Conservation (phyloP, 768 basidiomycete species). For the Suillus discolor region DNA sequence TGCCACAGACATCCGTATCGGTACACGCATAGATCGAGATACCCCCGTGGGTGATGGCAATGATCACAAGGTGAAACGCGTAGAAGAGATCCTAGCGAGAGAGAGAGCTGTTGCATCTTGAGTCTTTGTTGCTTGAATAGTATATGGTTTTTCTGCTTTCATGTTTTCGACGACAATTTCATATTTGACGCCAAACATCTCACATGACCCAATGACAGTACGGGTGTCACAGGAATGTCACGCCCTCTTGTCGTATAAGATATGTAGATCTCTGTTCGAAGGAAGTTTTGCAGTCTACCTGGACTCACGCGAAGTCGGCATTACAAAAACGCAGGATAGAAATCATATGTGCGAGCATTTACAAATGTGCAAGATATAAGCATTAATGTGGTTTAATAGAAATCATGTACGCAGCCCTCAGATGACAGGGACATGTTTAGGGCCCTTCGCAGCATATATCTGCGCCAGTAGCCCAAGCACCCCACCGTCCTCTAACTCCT, state of each 20-base stretch:
- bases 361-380: background rate
- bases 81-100: slow-evolving; percentile 72
- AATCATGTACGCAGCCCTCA: slow-evolving; percentile 19
- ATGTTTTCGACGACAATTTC: background rate
- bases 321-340: background rate
- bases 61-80: slow-evolving; percentile 75
- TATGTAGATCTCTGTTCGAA: background rate
- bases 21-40: slow-evolving; percentile 78
- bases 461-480: slow-evolving; percentile 85
- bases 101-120: slow-evolving; percentile 13
- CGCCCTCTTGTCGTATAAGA: background rate
- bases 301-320: background rate
- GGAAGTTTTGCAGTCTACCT: background rate
- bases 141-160: background rate
- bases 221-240: background rate
- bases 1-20: slow-evolving; percentile 94
- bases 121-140: slow-evolving; percentile 1
- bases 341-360: background rate
- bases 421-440: slow-evolving; percentile 52
- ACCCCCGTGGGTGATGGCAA: slow-evolving; percentile 71
- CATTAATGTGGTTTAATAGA: background rate
- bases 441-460: slow-evolving; percentile 69
- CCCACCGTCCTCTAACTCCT: slow-evolving; percentile 74
- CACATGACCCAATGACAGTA: background rate
- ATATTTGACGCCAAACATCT: background rate